Percentiles rank a stretch among this genome's conserved stretches.
phyloP scores from a whole-genome alignment of 495 filamentous ascomycete species.

The Penicillium egyptiacum region DNA sequence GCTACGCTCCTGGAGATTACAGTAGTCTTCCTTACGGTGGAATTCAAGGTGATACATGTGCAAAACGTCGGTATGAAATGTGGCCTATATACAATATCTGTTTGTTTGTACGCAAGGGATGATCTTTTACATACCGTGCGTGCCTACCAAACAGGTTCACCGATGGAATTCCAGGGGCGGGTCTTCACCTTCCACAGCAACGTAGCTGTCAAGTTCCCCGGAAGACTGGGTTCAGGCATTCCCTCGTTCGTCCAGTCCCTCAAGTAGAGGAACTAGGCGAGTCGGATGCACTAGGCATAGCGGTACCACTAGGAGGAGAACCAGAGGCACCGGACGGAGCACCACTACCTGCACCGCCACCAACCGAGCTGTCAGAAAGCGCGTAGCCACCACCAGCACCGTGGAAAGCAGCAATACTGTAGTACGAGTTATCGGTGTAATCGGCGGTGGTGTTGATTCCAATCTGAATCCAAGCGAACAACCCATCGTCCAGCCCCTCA shows the following conservation, averaged over 20 bases:
- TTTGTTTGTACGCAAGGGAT: too few species aligned
- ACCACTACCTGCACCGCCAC: constrained; percentile 17
- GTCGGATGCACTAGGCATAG: neutral
- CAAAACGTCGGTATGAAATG: neutral
- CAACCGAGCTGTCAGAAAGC: constrained; percentile 24
- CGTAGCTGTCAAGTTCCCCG: too few species aligned
- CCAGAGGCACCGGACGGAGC: constrained; percentile 17
- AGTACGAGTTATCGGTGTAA: constrained; percentile 41
- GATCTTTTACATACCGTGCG: too few species aligned
- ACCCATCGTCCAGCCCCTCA: constrained; percentile 45
- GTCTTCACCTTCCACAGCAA: neutral
- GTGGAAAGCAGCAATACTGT: constrained; percentile 39
- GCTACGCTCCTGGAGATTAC: neutral
- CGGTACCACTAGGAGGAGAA: constrained; percentile 18
- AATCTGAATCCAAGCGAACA: constrained; percentile 60
- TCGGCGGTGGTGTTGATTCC: constrained; percentile 54
- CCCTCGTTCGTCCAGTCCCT: neutral
- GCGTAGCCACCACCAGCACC: constrained; percentile 36
- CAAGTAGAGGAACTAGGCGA: neutral
- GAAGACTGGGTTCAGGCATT: neutral
- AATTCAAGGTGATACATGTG: too few species aligned
- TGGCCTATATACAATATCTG: neutral
- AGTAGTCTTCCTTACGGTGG: too few species aligned
- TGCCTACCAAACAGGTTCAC: too few species aligned
- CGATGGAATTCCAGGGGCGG: neutral